These are phyloP conservation scores for Geoglossum glabrum DNA, from an alignment of 495 filamentous ascomycete genomes.

Conservation along the genomic window DNA sequence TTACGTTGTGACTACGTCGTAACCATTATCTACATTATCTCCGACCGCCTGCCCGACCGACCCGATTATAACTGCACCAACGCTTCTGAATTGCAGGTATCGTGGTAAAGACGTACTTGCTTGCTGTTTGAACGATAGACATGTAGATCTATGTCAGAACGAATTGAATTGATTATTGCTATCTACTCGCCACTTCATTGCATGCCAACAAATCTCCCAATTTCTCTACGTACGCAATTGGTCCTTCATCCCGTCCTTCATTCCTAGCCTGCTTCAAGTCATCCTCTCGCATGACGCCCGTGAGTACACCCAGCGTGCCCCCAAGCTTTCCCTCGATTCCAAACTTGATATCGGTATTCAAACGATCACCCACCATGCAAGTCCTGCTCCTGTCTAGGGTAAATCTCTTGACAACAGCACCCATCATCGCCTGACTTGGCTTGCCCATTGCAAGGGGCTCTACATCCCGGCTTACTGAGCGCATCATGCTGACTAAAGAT, in stretches of 20 bases:
- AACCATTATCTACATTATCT: no score
- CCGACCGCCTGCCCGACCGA: no score
- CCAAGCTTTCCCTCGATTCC: constrained; percentile 79
- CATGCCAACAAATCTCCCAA: neutral
- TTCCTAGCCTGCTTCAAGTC: constrained; percentile 27
- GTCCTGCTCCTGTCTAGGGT: constrained; percentile 61
- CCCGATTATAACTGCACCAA: no score
- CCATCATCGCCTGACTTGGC: constrained; percentile 97
- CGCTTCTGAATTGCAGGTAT: no score
- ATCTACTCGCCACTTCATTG: no score
- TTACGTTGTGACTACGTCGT: no score
- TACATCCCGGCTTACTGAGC: constrained; percentile 20
- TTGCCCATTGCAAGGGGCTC: constrained; percentile 68
- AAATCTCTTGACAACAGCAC: constrained; percentile 92
- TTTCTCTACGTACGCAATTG: constrained; percentile 1
- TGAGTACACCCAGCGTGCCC: constrained; percentile 79
- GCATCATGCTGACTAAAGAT: constrained; percentile 56
- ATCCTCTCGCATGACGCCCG: constrained; percentile 65
- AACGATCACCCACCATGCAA: constrained; percentile 91
- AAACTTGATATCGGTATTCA: constrained; percentile 93
- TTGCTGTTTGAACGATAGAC: no score
- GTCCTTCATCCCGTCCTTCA: constrained; percentile 6
- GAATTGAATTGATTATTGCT: no score
- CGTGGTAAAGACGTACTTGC: no score
- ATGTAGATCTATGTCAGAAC: no score